Percentiles rank a stretch among this genome's conserved stretches.
These are phyloP conservation scores for Sambucus nigra DNA, from an alignment of 129 eudicot species.

Conservation along the genomic window DNA sequence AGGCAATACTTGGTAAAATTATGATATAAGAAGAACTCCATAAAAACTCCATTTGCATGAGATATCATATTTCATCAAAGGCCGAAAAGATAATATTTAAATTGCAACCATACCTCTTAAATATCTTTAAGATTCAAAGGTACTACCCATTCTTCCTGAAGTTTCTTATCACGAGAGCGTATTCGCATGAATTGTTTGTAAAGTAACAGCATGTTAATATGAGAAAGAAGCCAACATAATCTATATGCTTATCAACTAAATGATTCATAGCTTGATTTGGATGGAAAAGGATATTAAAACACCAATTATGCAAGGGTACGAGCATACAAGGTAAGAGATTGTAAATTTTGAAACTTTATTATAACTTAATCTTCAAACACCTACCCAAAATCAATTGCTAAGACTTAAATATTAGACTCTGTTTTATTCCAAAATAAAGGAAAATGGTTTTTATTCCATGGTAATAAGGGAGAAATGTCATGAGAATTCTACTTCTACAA, in stretches of 20 bases:
- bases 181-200: conserved; percentile 80
- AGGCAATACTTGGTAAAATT: conserved; percentile 70
- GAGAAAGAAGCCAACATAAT: not conserved
- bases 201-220: conserved; percentile 10
- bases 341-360: too few species aligned
- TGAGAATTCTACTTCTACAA: too few species aligned
- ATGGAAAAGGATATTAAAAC: not conserved
- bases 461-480: too few species aligned
- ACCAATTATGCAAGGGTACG: too few species aligned
- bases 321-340: too few species aligned
- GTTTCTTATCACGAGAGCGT: conserved; percentile 82
- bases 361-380: too few species aligned
- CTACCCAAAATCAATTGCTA: too few species aligned
- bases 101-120: conserved; percentile 48
- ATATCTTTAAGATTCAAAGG: conserved; percentile 79
- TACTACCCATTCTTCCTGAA: conserved; percentile 79
- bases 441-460: too few species aligned
- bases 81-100: not conserved
- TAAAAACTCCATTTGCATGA: conserved; percentile 5
- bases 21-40: conserved; percentile 31
- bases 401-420: too few species aligned
- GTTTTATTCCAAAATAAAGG: too few species aligned
- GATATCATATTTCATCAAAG: not conserved
- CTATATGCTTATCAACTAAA: not conserved
- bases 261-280: not conserved